Evolutionary conservation across 2,329 filamentous ascomycete species (phyloP).

Genomic region (Trichoderma hamatum): DNA sequence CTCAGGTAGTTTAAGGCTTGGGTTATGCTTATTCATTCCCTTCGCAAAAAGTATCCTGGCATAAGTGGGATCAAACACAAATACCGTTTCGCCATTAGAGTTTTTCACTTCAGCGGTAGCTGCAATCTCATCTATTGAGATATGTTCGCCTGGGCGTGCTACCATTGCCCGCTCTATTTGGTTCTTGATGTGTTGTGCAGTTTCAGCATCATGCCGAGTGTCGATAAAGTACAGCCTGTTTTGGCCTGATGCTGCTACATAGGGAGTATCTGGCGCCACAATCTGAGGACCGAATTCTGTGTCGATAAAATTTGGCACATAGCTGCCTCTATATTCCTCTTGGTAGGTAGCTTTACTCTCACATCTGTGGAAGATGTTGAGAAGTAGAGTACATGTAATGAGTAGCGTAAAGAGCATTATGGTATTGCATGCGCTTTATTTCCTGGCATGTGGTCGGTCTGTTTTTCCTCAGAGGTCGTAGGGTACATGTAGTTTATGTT

Average conservation of each 20-base stretch:
- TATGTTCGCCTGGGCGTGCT: background rate
- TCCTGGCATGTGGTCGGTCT: too few relatives aligned
- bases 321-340: background rate
- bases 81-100: too few relatives aligned
- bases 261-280: background rate
- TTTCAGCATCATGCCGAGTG: background rate
- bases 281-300: background rate
- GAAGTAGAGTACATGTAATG: background rate
- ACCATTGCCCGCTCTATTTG: background rate
- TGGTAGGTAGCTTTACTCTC: background rate
- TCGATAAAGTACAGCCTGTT: background rate
- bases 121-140: too few relatives aligned
- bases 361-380: background rate
- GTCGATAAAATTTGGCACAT: background rate
- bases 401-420: background rate
- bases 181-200: background rate
- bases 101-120: too few relatives aligned
- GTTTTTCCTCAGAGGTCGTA: too few relatives aligned
- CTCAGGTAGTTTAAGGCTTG: too few relatives aligned
- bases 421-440: background rate
- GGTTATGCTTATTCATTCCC: too few relatives aligned
- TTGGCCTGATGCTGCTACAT: background rate
- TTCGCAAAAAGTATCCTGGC: too few relatives aligned
- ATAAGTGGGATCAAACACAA: too few relatives aligned
- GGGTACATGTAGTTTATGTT: too few relatives aligned